Base-by-base conservation (phyloP, 1,139 yeast genomes). In the Suhomyces bribrorum region DNA sequence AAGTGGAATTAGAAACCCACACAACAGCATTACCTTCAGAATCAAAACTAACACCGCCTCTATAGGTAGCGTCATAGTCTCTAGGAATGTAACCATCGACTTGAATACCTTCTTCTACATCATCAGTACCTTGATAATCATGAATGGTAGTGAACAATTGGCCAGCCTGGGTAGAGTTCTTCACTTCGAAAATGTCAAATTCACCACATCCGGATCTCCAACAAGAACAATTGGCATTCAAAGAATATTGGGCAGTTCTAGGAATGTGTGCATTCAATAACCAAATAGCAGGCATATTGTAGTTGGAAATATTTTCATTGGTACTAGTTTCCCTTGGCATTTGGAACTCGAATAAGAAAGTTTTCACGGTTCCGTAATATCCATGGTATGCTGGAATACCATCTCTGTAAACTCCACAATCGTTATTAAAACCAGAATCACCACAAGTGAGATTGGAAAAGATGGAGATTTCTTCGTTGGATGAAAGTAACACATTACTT, bases 201-300 rank as follows among this genome's bases (percentile, higher is more conserved):
- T 92, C 98, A 64, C 97, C 97, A 69, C 98, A 92, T 36, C 97
- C 97, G 28, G 95, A 78, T 50, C 80, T 62, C 98, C 98, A 92
- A 75, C 97, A 92, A 18, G 97, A 88, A 72, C 97, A 86, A 41
- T 81, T 66, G 41, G 71, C 73, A 59, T 94, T 94, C 59, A 40
- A 40, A 9, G 69, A 52, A 49, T 90, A 92, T 69, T 92, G 97
- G 45, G 86, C 64, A 40, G 96, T 90, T 70, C 97, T 82, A 57
- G 97, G 96, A 54, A 90, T 86, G 65, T 86, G 84, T 31, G 97
- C 96, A 59, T 90, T 90, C 60, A 90, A 78, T 57, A 90, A 72
- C 98, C 97, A 90, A 56, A 90, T 81, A 29, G 97, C 97, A 40
- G 97, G 97, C 96, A 89, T 88, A 62, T 90, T 90, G 57, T 75